Conservation (phyloP, 2,329 filamentous ascomycete genomes). For the Colletotrichum horii region DNA sequence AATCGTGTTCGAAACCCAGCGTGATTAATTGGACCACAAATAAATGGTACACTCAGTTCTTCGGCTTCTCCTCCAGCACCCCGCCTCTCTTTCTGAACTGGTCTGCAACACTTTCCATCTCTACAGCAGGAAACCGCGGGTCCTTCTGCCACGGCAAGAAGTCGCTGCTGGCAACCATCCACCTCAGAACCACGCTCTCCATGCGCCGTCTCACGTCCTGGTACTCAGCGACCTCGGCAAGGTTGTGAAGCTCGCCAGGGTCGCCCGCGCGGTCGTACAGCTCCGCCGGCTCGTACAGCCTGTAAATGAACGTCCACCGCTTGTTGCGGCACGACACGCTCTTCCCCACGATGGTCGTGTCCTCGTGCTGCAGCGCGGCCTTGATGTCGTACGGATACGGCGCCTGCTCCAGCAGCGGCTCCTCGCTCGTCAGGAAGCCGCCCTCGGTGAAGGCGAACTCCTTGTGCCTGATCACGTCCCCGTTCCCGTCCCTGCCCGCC, state of each 20-base stretch:
- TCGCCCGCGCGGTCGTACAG: conserved; percentile 44
- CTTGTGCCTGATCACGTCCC: conserved; percentile 33
- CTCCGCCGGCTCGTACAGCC: conserved; percentile 49
- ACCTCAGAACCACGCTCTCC: conserved; percentile 39
- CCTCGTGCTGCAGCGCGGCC: conserved; percentile 47
- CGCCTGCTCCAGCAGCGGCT: conserved; percentile 48
- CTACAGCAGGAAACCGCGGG: conserved; percentile 37
- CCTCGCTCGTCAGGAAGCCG: conserved; percentile 47
- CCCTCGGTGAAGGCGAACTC: conserved; percentile 49
- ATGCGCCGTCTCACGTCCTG: conserved; percentile 26
- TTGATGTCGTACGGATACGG: conserved; percentile 53
- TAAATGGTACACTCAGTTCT: not conserved
- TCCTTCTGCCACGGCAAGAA: conserved; percentile 40
- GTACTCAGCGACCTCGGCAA: conserved; percentile 34
- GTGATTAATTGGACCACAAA: not conserved
- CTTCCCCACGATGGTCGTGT: conserved; percentile 47
- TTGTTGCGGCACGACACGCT: conserved; percentile 40
- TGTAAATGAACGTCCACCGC: conserved; percentile 48
- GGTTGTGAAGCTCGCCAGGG: conserved; percentile 42
- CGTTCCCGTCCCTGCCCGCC: not conserved
- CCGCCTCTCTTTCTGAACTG: conserved; percentile 21
- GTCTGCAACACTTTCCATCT: conserved; percentile 33
- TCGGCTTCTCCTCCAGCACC: not conserved
- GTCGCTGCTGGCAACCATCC: conserved; percentile 40
- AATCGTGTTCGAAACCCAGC: not conserved